phyloP scores from a whole-genome alignment of 805 yeast genomes.

The Cyberlindnera maritima region DNA sequence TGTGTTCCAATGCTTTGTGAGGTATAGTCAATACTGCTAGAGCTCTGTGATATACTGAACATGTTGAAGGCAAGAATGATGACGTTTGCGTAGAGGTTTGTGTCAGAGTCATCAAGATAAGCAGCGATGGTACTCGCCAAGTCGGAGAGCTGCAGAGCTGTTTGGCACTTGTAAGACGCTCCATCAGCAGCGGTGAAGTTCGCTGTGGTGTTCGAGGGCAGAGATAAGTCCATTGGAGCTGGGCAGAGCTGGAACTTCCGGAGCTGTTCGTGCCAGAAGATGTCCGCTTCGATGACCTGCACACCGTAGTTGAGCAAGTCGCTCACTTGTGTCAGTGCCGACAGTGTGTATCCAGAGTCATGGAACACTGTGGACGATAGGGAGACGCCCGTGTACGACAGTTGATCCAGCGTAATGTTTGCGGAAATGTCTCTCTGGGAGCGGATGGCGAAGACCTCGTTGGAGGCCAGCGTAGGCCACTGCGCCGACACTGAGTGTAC shows the following conservation, averaged over 20 bases:
- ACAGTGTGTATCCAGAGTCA: constrained; percentile 30
- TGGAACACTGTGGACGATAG: constrained; percentile 33
- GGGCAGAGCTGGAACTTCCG: constrained; percentile 59
- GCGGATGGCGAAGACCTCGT: constrained; percentile 11
- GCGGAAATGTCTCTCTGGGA: constrained; percentile 44
- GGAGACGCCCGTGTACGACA: constrained; percentile 39
- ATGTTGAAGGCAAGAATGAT: constrained; percentile 40
- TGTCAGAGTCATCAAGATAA: constrained; percentile 41
- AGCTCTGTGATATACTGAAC: constrained; percentile 12
- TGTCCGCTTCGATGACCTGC: constrained; percentile 46
- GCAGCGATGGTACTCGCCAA: constrained; percentile 30
- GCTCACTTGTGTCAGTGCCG: constrained; percentile 29
- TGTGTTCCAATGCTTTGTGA: constrained; percentile 5
- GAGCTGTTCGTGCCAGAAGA: constrained; percentile 51
- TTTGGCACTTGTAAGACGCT: constrained; percentile 21
- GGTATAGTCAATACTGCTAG: not conserved
- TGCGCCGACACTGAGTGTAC: no score
- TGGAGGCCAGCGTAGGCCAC: constrained; percentile 3
- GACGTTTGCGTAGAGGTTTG: constrained; percentile 43
- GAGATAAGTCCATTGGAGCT: constrained; percentile 26
- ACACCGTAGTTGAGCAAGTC: constrained; percentile 42
- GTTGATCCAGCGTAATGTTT: constrained; percentile 38
- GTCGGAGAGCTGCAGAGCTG: constrained; percentile 24
- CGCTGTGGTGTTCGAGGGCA: constrained; percentile 3
- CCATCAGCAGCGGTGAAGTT: constrained; percentile 15